A percentile compares a stretch with the other conserved stretches of the same genome.
Evolutionary conservation across 2,329 filamentous ascomycete genomes (phyloP).

Genomic region (Teratosphaeriaceae sp.): DNA sequence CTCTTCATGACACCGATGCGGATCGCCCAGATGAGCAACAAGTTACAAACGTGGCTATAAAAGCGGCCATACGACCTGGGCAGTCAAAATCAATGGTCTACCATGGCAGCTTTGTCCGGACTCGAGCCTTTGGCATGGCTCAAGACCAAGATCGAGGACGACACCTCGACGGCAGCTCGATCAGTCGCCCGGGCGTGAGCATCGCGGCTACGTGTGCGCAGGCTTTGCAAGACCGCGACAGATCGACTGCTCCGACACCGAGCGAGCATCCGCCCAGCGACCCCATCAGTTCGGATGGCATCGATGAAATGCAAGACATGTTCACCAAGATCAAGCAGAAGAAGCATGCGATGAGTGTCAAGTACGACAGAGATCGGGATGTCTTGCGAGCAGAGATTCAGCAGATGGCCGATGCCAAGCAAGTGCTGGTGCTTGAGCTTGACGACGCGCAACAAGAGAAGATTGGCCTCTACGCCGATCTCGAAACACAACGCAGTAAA

Average conservation of each 20-base stretch:
- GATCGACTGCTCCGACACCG: not conserved
- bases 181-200: too few relatives aligned
- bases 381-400: constrained; percentile 4
- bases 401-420: not conserved
- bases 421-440: constrained; percentile 4
- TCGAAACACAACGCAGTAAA: constrained; percentile 12
- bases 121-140: too few relatives aligned
- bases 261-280: not conserved
- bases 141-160: too few relatives aligned
- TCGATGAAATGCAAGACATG: not conserved
- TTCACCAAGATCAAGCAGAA: constrained; percentile 3
- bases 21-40: too few relatives aligned
- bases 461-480: not conserved
- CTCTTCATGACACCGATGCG: too few relatives aligned
- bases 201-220: too few relatives aligned
- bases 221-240: too few relatives aligned
- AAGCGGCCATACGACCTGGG: too few relatives aligned
- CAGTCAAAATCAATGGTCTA: too few relatives aligned
- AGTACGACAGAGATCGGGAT: constrained; percentile 1
- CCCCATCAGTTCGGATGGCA: not conserved
- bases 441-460: constrained; percentile 9
- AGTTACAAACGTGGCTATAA: too few relatives aligned
- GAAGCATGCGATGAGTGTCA: not conserved
- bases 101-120: too few relatives aligned
- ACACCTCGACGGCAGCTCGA: too few relatives aligned